Conservation (phyloP, 345 rosid species). For the Eucalyptus regnans region DNA sequence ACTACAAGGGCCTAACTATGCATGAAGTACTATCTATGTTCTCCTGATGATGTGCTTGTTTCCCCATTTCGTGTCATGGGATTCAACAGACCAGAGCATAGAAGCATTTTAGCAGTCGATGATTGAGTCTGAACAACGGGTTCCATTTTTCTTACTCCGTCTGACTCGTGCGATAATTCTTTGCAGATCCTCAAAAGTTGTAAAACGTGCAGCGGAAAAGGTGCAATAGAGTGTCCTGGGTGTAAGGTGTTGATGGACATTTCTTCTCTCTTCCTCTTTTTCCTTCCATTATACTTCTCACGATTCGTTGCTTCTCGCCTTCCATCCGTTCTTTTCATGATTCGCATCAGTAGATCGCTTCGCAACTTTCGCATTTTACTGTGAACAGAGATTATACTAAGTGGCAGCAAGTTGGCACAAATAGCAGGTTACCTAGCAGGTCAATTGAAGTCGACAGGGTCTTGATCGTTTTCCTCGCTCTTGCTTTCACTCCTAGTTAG, state of each 20-base stretch:
- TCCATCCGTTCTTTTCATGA: background rate
- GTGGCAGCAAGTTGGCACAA: background rate
- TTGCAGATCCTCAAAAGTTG: slow-evolving; percentile 45
- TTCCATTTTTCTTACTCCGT: background rate
- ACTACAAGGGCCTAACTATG: background rate
- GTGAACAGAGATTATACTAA: background rate
- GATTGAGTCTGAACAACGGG: background rate
- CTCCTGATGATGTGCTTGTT: background rate
- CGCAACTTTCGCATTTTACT: background rate
- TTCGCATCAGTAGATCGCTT: background rate
- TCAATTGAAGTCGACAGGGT: background rate
- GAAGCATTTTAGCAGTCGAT: background rate
- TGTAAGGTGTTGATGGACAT: slow-evolving; percentile 38
- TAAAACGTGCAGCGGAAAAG: slow-evolving; percentile 52
- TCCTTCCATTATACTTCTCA: background rate
- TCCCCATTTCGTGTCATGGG: background rate
- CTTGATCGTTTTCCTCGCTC: background rate
- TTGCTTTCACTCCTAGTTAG: background rate
- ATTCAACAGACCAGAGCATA: background rate
- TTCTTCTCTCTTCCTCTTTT: background rate
- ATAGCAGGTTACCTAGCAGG: background rate
- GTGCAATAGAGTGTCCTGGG: slow-evolving; percentile 73
- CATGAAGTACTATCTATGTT: background rate
- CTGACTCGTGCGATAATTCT: background rate
- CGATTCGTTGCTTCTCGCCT: background rate